Evolutionary conservation across 83 land plant genomes (phyloP), one percentile per base, ranked within the genome.

Genomic region (Larix sibirica): DNA sequence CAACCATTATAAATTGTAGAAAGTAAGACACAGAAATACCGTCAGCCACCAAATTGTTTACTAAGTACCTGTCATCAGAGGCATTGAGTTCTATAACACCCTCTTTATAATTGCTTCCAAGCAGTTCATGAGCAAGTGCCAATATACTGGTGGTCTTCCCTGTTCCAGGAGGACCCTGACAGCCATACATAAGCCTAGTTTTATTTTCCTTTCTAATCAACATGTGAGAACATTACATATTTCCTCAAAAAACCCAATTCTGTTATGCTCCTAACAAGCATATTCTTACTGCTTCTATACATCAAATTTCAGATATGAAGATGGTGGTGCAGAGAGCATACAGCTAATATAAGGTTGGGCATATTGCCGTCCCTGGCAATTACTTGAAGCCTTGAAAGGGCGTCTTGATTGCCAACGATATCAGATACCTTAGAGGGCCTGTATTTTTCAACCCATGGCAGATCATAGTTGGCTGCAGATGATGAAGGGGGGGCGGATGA

Each of bases 371-470:
- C 99, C 50, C 89, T 90, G 38, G 99, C 97, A 65, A 98, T 98
- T 86, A 98, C 99, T 85, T 93, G 94, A 62, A 98, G 99, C 66
- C 99, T 79, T 9, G 95, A 88, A 23, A 98, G 90, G 24, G 97
- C 99, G 63, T 98, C 99, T 24, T 86, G 83, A 85, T 98, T 98
- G 62, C 99, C 99, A 16, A 98, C 99, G 13, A 98, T 91, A 76
- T 98, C 99, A 18, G 89, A 71, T 2, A 98, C 91, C 78, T 87
- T 96, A 68, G 88, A 86, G 20, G 99, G 99, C 71, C 99, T 80
- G 89, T 95, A 98, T 87, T 96, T 98, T 90, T 98, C 99, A 66
- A 98, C 99, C 99, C 99, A 98, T 6, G 99, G 99, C 9, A 96
- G 86, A 26, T 98, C 96, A 10, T 50, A 50, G 56, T 50, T 50